Conservation (phyloP, 2,329 filamentous ascomycete genomes). For the Xylariaceae sp. region DNA sequence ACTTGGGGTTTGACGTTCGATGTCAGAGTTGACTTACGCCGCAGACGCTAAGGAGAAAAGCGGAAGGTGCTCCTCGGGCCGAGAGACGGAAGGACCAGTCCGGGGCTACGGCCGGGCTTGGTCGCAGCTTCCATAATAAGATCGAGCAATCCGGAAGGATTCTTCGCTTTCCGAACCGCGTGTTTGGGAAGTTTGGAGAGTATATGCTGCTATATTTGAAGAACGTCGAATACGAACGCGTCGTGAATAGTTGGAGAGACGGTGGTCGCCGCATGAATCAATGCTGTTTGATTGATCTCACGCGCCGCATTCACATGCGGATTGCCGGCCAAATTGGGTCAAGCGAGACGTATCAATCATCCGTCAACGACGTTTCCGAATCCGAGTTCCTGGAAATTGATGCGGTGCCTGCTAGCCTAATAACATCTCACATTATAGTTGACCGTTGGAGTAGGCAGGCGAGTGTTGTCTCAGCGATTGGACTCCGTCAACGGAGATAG, state of each 20-base stretch:
- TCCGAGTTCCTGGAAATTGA: too few relatives aligned
- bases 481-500: too few relatives aligned
- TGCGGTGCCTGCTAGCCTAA: too few relatives aligned
- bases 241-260: background rate
- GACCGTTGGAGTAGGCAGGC: too few relatives aligned
- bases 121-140: background rate
- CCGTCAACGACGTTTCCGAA: too few relatives aligned
- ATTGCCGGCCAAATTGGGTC: background rate
- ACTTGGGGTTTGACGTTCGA: too few relatives aligned
- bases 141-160: background rate
- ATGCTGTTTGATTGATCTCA: background rate
- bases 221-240: background rate
- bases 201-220: too few relatives aligned
- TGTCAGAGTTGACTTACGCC: too few relatives aligned
- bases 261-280: background rate
- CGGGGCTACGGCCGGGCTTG: background rate
- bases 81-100: background rate
- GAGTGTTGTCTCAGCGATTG: too few relatives aligned
- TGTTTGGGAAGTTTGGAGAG: too few relatives aligned
- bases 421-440: too few relatives aligned
- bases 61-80: background rate
- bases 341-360: background rate
- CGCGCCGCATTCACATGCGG: background rate
- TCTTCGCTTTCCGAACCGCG: background rate
- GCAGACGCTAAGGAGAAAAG: background rate